Conservation (phyloP, 1,284 basidiomycete species). For the Ganoderma boninense region DNA sequence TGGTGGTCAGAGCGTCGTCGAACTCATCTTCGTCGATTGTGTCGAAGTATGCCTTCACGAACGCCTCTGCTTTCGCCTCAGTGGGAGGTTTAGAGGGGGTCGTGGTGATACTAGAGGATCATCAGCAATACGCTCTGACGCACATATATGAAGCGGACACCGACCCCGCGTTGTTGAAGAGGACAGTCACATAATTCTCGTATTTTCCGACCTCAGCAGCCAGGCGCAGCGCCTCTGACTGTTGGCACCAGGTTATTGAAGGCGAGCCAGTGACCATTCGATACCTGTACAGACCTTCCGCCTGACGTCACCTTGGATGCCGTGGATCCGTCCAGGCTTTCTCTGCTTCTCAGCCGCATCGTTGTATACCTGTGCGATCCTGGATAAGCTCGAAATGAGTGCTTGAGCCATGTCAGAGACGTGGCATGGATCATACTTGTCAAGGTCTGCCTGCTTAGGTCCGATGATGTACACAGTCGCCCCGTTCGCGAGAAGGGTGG, state of each 20-base stretch:
- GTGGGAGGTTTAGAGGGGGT: slow-evolving; percentile 47
- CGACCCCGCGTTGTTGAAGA: slow-evolving; percentile 52
- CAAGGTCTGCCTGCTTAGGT: slow-evolving; percentile 51
- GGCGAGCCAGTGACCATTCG: neutral
- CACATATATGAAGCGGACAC: slow-evolving; percentile 8
- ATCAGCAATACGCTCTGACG: no score
- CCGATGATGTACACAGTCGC: slow-evolving; percentile 60
- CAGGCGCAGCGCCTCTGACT: slow-evolving; percentile 56
- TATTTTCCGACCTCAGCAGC: slow-evolving; percentile 51
- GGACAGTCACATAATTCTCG: slow-evolving; percentile 53
- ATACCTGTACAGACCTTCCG: slow-evolving; percentile 45
- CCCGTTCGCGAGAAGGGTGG: slow-evolving; percentile 57
- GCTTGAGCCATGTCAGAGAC: no score
- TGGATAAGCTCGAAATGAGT: slow-evolving; percentile 22
- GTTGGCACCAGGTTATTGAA: neutral
- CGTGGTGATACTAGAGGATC: slow-evolving; percentile 1
- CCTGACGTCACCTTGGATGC: slow-evolving; percentile 54
- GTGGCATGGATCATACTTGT: slow-evolving; percentile 38
- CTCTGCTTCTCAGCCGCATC: slow-evolving; percentile 44
- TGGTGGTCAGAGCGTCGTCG: slow-evolving; percentile 48
- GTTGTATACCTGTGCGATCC: slow-evolving; percentile 50
- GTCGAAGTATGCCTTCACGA: slow-evolving; percentile 51
- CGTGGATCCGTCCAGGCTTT: slow-evolving; percentile 50
- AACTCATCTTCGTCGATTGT: slow-evolving; percentile 49
- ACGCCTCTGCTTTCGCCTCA: slow-evolving; percentile 47